Evolutionary conservation across 1,284 basidiomycete species (phyloP), one percentile per base, ranked within the genome.

Genomic region (Pholiota adiposa): DNA sequence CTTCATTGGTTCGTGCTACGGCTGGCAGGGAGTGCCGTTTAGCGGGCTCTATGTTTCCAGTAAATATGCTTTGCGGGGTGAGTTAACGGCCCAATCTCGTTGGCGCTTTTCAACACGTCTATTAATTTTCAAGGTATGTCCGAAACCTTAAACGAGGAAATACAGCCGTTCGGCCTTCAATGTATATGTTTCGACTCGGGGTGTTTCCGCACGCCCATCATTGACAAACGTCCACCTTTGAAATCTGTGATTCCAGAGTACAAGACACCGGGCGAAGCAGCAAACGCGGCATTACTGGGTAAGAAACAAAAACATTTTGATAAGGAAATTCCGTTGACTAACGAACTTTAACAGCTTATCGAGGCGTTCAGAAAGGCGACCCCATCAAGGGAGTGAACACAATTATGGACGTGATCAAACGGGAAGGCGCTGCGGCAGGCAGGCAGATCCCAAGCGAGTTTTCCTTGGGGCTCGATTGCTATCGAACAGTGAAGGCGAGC

Each of bases 121-220:
- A 38, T 38, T 4, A 7, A 14, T 38, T 38, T 38, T 11, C 9
- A 36, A 58, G 57, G 57, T n/a, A 62, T 81, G n/a, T 74, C 79
- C 1, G 63, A 70, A 21, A 66, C 72, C 1, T 69, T 81, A 7
- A 64, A 79, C 56, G 67, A 63, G 1, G 79, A 82, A 65, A 73
- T 81, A 12, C 53, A 72, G 6, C 77, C 77, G 1, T 64, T 82
- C 27, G 79, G 79, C 1, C 66, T 82, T 1, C 73, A 76, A n/a
- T 75, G 73, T 57, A 69, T 76, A 53, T 76, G 71, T 59, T 61
- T 81, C 50, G 79, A 82, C 51, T 75, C 74, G 38, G 80, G 80
- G 3, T 79, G 75, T 63, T 80, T 80, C 70, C 72, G 79, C 31
- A 81, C 79, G 0, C 55, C 67, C 1, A 72, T 81, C 65, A 68